These are phyloP conservation scores for Sporisorium reilianum DNA, from an alignment of 1,284 basidiomycete species.

Conservation along the genomic window DNA sequence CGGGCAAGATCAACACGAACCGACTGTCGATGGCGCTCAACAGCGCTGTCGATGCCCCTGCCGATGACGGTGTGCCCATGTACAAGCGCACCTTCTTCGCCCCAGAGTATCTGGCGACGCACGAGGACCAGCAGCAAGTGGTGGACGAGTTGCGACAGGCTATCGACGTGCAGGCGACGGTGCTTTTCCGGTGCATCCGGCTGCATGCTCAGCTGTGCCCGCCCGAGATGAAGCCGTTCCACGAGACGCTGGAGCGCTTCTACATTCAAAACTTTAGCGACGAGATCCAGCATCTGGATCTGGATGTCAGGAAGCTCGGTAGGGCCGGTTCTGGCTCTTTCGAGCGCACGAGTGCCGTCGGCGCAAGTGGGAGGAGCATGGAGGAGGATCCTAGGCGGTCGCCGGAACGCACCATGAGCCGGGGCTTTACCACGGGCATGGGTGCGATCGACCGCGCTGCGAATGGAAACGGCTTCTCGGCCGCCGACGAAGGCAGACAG, in stretches of 20 bases:
- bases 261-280: conserved; percentile 90
- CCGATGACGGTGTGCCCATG: conserved; percentile 79
- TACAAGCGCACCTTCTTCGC: conserved; percentile 76
- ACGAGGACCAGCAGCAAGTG: conserved; percentile 79
- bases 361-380: conserved; percentile 7
- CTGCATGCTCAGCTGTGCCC: conserved; percentile 86
- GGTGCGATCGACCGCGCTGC: conserved; percentile 40
- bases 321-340: conserved; percentile 14
- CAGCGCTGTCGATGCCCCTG: conserved; percentile 84
- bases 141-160: conserved; percentile 79
- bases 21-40: conserved; percentile 89
- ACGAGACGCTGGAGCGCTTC: conserved; percentile 85
- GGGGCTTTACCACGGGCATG: conserved; percentile 40
- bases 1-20: conserved; percentile 78
- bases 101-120: conserved; percentile 76
- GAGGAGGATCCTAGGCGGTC: conserved; percentile 33
- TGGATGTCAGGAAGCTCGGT: conserved; percentile 44
- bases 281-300: conserved; percentile 75
- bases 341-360: conserved; percentile 14
- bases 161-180: conserved; percentile 80
- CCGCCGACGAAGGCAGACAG: conserved; percentile 26
- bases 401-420: conserved; percentile 36
- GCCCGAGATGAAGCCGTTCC: conserved; percentile 88
- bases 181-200: conserved; percentile 84
- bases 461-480: conserved; percentile 17